These are phyloP conservation scores for Microthlaspi erraticum DNA, from an alignment of 345 rosid genomes.

Conservation along the genomic window DNA sequence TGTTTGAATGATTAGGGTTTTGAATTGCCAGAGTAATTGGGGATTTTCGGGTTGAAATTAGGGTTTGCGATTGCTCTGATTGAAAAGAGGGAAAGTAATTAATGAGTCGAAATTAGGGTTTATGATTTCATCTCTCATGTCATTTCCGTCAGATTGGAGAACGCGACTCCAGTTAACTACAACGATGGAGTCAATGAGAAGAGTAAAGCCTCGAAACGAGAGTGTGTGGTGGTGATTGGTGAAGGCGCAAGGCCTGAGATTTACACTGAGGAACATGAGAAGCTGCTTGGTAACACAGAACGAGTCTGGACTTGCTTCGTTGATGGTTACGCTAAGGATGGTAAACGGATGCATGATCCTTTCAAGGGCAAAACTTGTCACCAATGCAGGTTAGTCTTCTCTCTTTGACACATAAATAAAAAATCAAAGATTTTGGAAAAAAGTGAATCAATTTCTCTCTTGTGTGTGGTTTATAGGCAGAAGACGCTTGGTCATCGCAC, in stretches of 20 bases:
- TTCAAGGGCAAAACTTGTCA: conserved; percentile 93
- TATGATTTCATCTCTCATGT: not conserved
- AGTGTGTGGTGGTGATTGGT: conserved; percentile 35
- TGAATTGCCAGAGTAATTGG: too few relatives aligned
- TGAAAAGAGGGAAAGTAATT: not conserved
- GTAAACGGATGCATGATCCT: conserved; percentile 79
- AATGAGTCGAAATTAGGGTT: not conserved
- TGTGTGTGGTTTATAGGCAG: conserved; percentile 63
- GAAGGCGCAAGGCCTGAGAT: conserved; percentile 65
- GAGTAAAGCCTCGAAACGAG: conserved; percentile 17
- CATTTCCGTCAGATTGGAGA: conserved; percentile 61
- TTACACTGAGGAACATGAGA: conserved; percentile 78
- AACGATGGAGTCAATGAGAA: conserved; percentile 49
- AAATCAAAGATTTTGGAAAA: too few relatives aligned
- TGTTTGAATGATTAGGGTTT: conserved; percentile 4
- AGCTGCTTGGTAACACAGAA: conserved; percentile 82
- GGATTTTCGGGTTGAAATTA: not conserved
- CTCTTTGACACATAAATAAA: not conserved
- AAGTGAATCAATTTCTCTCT: too few relatives aligned
- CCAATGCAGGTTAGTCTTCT: conserved; percentile 74
- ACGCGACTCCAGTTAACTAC: conserved; percentile 63
- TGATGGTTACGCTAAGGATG: conserved; percentile 79
- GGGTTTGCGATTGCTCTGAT: not conserved
- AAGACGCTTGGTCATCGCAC: conserved; percentile 92
- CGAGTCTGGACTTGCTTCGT: conserved; percentile 76